phyloP scores from a whole-genome alignment of 2,329 filamentous ascomycete genomes.

The Aspergillus novoparasiticus region DNA sequence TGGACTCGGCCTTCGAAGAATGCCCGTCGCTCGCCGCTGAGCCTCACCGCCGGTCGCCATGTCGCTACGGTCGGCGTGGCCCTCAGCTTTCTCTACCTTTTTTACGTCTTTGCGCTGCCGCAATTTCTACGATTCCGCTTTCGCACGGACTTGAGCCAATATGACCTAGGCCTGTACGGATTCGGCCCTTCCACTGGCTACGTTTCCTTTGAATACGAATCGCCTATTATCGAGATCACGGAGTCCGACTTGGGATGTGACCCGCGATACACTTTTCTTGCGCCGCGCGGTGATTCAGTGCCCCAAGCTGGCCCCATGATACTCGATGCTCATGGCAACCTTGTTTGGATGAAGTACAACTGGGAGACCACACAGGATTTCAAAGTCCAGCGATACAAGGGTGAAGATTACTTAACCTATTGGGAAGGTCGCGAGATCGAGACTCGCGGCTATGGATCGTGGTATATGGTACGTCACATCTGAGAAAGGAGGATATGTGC shows the following conservation, averaged over 20 bases:
- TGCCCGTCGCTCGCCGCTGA: conserved; percentile 12
- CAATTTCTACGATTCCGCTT: conserved; percentile 22
- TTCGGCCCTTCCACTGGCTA: conserved; percentile 33
- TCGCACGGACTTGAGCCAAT: conserved; percentile 24
- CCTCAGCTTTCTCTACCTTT: conserved; percentile 21
- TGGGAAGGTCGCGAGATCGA: conserved; percentile 29
- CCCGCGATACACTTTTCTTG: conserved; percentile 32
- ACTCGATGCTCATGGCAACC: conserved; percentile 28
- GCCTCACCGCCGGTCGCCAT: conserved; percentile 9
- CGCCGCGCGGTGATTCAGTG: conserved; percentile 35
- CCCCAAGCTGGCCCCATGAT: conserved; percentile 30
- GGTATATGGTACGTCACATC: conserved; percentile 28
- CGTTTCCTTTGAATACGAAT: conserved; percentile 32
- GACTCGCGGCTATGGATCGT: conserved; percentile 25
- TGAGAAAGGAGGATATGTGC: background rate
- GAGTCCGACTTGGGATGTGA: conserved; percentile 31
- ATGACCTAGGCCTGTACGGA: conserved; percentile 34
- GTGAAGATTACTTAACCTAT: conserved; percentile 28
- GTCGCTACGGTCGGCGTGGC: conserved; percentile 8
- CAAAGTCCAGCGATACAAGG: conserved; percentile 27
- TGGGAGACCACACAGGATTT: conserved; percentile 31
- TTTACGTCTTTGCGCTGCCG: conserved; percentile 21
- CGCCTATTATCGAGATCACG: conserved; percentile 29
- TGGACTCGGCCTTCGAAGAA: conserved; percentile 13
- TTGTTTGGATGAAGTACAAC: conserved; percentile 31